These are phyloP conservation scores for Boletus insuetus DNA, from an alignment of 768 basidiomycete genomes.

Conservation along the genomic window DNA sequence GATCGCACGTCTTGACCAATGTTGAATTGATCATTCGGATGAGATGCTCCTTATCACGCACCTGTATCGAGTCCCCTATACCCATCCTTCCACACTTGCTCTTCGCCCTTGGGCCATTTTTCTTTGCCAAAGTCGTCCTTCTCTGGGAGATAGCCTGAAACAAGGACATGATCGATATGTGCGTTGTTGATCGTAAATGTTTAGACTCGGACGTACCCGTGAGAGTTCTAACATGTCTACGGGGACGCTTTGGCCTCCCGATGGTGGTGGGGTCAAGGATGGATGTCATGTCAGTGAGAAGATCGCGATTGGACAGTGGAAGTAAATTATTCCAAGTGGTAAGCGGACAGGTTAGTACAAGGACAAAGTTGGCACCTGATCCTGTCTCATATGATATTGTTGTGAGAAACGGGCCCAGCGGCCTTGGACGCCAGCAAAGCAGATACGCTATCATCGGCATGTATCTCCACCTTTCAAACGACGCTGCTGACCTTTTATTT, in stretches of 20 bases:
- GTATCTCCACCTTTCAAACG: too few species aligned
- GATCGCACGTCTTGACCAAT: slow-evolving; percentile 47
- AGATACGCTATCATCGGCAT: too few species aligned
- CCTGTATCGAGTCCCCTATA: slow-evolving; percentile 58
- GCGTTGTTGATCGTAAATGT: background rate
- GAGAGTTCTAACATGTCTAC: slow-evolving; percentile 67
- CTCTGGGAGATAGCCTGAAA: slow-evolving; percentile 73
- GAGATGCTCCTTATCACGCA: slow-evolving; percentile 21
- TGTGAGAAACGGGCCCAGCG: background rate
- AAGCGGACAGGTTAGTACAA: too few species aligned
- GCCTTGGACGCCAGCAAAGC: too few species aligned
- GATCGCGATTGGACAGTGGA: background rate
- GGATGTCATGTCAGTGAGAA: slow-evolving; percentile 52
- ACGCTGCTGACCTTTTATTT: too few species aligned
- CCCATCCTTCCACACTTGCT: slow-evolving; percentile 66
- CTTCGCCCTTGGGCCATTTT: slow-evolving; percentile 83
- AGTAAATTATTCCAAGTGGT: background rate
- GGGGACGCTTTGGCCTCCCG: slow-evolving; percentile 50
- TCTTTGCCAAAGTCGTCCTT: slow-evolving; percentile 74
- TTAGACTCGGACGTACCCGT: slow-evolving; percentile 44
- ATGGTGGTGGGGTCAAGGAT: slow-evolving; percentile 63
- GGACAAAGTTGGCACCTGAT: background rate
- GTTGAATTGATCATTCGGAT: background rate
- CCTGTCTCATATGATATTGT: too few species aligned
- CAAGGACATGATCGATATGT: background rate